Base-by-base conservation (phyloP, 2,329 filamentous ascomycete genomes). In the Taxawa tesnikishii region DNA sequence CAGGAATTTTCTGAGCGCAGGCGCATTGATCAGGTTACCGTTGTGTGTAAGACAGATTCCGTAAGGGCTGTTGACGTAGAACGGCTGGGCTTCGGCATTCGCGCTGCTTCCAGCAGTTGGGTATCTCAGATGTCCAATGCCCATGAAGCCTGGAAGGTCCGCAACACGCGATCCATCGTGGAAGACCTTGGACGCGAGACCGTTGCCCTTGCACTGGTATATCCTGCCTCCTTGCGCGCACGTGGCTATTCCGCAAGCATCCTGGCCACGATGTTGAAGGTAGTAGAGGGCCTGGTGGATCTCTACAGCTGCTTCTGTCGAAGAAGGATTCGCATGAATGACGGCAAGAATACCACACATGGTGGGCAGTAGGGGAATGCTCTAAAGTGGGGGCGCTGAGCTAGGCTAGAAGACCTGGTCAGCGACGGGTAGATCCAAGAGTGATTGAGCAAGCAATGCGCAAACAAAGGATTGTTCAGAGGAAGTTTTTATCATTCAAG, bases 161-260 rank as follows among this genome's bases (percentile, higher is more conserved):
- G 70, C 62, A 25, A 87, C 67, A 39, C 80, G 72, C 37, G 73
- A 69, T 43, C 83, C 85, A 42, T 93, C 81, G 32, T 78, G 68
- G 58, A 94, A 93, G 45, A 93, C 84, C 53, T 78, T 82, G 36
- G 78, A 73, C 25, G 81, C 85, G 70, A 94, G 79, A 34, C 85
- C 87, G 51, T 85, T 84, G 43, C 84, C 84, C 62, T 94, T 94
- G 65, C 81, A 80, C 53, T 92, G 83, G 54, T 79, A 88, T 44
- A 94, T 79, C 26, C 83, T 71, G 39, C 87, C 85, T 21, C 82
- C 82, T 10, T 63, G 69, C 44, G 70, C 78, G 67, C 67, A 84
- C 46, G 65, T 81, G 30, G 84, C 75, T 45, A 94, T 88, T 41
- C 85, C 85, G 34, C 77, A 82, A 30, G 85, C 85, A 76, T 94